These are phyloP conservation scores for Beverwykella pulmonaria DNA, from an alignment of 495 filamentous ascomycete species.

Conservation along the genomic window DNA sequence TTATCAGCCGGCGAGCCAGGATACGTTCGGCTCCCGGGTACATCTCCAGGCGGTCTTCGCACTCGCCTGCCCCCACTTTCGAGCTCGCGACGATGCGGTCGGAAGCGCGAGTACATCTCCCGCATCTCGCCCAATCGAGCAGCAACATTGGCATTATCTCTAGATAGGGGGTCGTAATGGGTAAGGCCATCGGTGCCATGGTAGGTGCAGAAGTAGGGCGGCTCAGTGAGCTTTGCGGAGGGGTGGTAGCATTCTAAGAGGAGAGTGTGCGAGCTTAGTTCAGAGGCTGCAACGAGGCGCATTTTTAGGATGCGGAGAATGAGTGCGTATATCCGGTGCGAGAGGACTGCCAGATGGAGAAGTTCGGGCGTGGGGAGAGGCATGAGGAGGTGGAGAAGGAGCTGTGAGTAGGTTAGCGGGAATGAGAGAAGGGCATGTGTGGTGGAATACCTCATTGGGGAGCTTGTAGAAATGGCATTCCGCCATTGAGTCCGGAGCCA, in stretches of 20 bases:
- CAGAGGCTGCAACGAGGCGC: conserved; percentile 61
- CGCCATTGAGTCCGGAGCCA: conserved; percentile 14
- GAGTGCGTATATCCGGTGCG: conserved; percentile 66
- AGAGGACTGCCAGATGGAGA: conserved; percentile 63
- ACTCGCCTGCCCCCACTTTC: conserved; percentile 42
- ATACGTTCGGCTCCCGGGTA: conserved; percentile 47
- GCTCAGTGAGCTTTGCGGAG: conserved; percentile 65
- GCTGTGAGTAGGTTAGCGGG: conserved; percentile 48
- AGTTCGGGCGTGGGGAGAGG: conserved; percentile 62
- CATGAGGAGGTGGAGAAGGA: conserved; percentile 67
- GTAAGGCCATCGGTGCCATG: conserved; percentile 58
- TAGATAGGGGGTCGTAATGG: not conserved
- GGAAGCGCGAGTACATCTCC: conserved; percentile 61
- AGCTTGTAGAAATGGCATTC: conserved; percentile 48
- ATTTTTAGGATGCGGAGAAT: conserved; percentile 68
- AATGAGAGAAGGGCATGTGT: not conserved
- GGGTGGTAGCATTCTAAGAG: conserved; percentile 81
- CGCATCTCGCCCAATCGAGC: conserved; percentile 47
- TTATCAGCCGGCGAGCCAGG: conserved; percentile 25
- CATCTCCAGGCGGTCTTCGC: conserved; percentile 45
- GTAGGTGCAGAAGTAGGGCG: conserved; percentile 70
- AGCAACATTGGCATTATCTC: conserved; percentile 34
- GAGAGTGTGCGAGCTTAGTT: conserved; percentile 61
- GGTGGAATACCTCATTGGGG: conserved; percentile 53
- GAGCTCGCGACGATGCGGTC: conserved; percentile 57